Evolutionary conservation across 768 basidiomycete genomes (phyloP).

Genomic region (Suillus discolor): DNA sequence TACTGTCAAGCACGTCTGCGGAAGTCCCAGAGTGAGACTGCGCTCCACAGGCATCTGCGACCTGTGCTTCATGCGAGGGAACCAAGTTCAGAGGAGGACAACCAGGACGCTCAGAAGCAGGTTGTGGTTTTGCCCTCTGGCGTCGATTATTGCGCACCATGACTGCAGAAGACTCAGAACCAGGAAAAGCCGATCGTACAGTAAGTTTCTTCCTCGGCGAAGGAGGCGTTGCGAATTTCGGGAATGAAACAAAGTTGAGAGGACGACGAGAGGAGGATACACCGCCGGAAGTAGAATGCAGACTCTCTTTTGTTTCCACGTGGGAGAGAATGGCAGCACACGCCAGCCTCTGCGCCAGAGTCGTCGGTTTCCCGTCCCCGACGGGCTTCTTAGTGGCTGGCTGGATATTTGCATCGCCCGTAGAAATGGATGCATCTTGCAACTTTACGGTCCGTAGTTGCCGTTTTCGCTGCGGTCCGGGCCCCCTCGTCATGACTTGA

Average conservation of each 20-base stretch:
- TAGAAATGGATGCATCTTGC: neutral
- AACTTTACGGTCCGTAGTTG: neutral
- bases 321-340: conserved; percentile 30
- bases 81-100: conserved; percentile 26
- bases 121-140: neutral
- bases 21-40: neutral
- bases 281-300: conserved; percentile 9
- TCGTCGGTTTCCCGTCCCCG: conserved; percentile 6
- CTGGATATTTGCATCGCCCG: conserved; percentile 23
- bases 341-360: conserved; percentile 19
- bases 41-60: conserved; percentile 21
- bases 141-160: neutral
- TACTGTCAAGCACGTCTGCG: neutral
- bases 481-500: conserved; percentile 5
- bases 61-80: conserved; percentile 30
- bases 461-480: conserved; percentile 1
- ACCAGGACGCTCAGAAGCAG: neutral
- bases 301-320: conserved; percentile 23
- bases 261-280: conserved; percentile 23
- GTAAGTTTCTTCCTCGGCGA: neutral
- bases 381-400: neutral
- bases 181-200: neutral
- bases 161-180: neutral
- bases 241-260: conserved; percentile 29
- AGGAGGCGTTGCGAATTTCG: conserved; percentile 20